Conservation (phyloP, 345 rosid genomes). For the Fremontodendron californicum region DNA sequence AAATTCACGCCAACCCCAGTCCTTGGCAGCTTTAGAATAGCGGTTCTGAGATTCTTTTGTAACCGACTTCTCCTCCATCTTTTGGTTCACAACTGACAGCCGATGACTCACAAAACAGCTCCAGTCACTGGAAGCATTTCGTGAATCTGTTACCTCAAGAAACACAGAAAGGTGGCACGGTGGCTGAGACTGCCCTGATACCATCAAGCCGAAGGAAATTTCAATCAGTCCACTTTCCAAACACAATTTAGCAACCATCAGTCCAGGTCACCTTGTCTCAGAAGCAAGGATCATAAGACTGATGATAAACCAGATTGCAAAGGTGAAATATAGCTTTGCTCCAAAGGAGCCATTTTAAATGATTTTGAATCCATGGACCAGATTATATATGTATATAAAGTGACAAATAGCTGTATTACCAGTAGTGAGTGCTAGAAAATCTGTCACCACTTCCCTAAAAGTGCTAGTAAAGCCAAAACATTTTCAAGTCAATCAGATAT, state of each 20-base stretch:
- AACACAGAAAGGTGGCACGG: conserved; percentile 99
- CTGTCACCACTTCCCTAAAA: neutral
- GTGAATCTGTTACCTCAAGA: conserved; percentile 98
- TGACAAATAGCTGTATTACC: neutral
- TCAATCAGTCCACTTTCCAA: conserved; percentile 2
- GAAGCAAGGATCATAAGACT: neutral
- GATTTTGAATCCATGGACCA: too few species aligned
- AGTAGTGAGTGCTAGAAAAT: conserved; percentile 2
- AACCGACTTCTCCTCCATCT: conserved; percentile 87
- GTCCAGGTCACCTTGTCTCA: neutral
- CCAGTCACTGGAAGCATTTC: conserved; percentile 90
- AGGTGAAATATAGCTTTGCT: neutral
- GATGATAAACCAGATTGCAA: neutral
- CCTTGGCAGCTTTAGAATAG: conserved; percentile 98
- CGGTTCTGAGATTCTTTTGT: conserved; percentile 99
- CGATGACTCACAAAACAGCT: conserved; percentile 99
- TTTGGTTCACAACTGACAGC: conserved; percentile 87
- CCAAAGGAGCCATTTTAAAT: too few species aligned
- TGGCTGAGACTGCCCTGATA: conserved; percentile 99
- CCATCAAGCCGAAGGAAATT: conserved; percentile 8
- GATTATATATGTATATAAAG: neutral
- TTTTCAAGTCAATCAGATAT: neutral
- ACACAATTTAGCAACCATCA: neutral
- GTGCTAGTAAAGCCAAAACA: neutral
- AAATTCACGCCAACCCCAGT: conserved; percentile 99